A percentile compares a stretch with the other conserved stretches of the same genome.
Conservation (phyloP, 1,284 basidiomycete genomes). For the Trichosporon ovoides region DNA sequence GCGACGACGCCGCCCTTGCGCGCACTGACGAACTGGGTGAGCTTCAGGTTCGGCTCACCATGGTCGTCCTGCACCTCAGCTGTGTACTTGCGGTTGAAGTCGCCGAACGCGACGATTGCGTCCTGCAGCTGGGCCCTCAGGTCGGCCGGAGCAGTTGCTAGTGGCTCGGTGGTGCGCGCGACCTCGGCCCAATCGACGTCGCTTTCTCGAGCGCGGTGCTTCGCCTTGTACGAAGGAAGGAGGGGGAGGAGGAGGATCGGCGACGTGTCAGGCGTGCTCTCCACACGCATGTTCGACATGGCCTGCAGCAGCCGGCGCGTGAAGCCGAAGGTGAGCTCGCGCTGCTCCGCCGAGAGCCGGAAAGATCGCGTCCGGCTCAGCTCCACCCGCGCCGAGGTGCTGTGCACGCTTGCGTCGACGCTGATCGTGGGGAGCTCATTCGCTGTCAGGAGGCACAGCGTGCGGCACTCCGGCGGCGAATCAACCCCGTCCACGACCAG, state of each 20-base stretch:
- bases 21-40: background rate
- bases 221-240: background rate
- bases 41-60: background rate
- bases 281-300: slow-evolving; percentile 26
- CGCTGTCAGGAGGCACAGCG: slow-evolving; percentile 5
- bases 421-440: background rate
- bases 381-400: background rate
- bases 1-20: slow-evolving; percentile 24
- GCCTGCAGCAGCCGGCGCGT: slow-evolving; percentile 31
- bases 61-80: slow-evolving; percentile 18
- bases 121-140: slow-evolving; percentile 21
- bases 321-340: slow-evolving; percentile 23
- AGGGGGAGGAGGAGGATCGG: slow-evolving; percentile 34
- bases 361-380: background rate
- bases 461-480: background rate
- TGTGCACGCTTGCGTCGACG: background rate
- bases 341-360: slow-evolving; percentile 2
- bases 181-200: slow-evolving; percentile 41
- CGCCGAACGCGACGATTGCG: slow-evolving; percentile 19
- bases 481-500: background rate
- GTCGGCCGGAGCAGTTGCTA: slow-evolving; percentile 9
- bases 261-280: slow-evolving; percentile 14
- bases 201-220: background rate
- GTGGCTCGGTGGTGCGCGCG: slow-evolving; percentile 7
- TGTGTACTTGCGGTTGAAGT: slow-evolving; percentile 4